These are phyloP conservation scores for Solanum medicagineum DNA, from an alignment of 257 asterid species.

Conservation along the genomic window DNA sequence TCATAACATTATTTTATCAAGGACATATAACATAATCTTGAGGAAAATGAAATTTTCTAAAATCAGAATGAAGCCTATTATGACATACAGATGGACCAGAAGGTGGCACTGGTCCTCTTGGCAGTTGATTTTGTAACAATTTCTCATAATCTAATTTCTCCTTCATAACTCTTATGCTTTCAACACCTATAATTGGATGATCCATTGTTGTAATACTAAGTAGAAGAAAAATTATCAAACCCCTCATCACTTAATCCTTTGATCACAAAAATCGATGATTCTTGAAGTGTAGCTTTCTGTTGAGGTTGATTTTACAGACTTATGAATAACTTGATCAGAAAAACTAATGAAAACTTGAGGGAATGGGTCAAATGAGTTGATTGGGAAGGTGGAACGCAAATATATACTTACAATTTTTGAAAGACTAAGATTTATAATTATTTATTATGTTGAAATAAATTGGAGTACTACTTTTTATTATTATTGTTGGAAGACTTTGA, in stretches of 20 bases:
- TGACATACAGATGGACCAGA: conserved; percentile 58
- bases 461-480: neutral
- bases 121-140: conserved; percentile 28
- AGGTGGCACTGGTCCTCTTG: conserved; percentile 64
- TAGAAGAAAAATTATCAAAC: conserved; percentile 9
- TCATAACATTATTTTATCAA: neutral
- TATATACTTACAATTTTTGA: neutral
- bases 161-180: conserved; percentile 16
- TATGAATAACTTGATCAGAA: neutral
- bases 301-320: neutral
- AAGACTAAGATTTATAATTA: neutral
- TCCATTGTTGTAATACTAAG: neutral
- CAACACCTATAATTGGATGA: conserved; percentile 14
- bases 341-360: neutral
- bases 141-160: neutral
- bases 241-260: conserved; percentile 1
- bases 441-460: neutral
- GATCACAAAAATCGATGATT: neutral
- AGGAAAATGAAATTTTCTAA: conserved; percentile 5
- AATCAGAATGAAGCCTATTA: conserved; percentile 23
- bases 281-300: neutral
- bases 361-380: neutral
- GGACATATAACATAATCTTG: conserved; percentile 26
- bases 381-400: neutral
- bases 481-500: conserved; percentile 10